A percentile compares a stretch with the other conserved stretches of the same genome.
phyloP scores from a whole-genome alignment of 495 filamentous ascomycete genomes.

The Evernia prunastri region DNA sequence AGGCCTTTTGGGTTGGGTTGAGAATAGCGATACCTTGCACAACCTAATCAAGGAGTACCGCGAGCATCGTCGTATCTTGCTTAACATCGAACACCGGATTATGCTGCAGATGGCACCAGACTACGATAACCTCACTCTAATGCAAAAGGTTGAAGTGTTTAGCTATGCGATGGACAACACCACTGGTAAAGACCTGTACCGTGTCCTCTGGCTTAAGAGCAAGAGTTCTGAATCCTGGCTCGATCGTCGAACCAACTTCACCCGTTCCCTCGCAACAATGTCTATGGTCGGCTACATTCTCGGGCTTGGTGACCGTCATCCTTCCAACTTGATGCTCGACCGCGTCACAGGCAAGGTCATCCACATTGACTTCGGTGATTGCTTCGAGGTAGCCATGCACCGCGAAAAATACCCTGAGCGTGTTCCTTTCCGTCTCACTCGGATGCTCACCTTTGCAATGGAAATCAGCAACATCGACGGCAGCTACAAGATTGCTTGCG shows the following conservation, averaged over 20 bases:
- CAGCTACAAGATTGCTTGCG: constrained; percentile 93
- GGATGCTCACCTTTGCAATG: constrained; percentile 99
- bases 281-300: constrained; percentile 99
- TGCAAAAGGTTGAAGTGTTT: constrained; percentile 99
- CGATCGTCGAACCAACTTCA: constrained; percentile 94
- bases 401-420: constrained; percentile 98
- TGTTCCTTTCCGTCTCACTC: constrained; percentile 92
- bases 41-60: constrained; percentile 95
- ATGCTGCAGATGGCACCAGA: constrained; percentile 99
- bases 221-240: constrained; percentile 98
- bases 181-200: constrained; percentile 95
- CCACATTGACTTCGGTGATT: constrained; percentile 98
- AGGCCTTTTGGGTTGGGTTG: constrained; percentile 93
- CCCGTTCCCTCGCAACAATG: constrained; percentile 94
- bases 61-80: constrained; percentile 89
- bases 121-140: constrained; percentile 94
- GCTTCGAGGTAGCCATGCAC: constrained; percentile 99
- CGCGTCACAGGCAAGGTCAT: constrained; percentile 91
- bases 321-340: constrained; percentile 95
- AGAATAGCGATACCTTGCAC: constrained; percentile 93
- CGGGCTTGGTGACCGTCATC: constrained; percentile 91
- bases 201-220: constrained; percentile 96
- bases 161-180: constrained; percentile 98
- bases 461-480: constrained; percentile 99
- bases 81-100: constrained; percentile 98